A percentile compares a stretch with the other conserved stretches of the same genome.
Evolutionary conservation across 2,329 filamentous ascomycete genomes (phyloP).

Genomic region (Lachnellula hyalina): DNA sequence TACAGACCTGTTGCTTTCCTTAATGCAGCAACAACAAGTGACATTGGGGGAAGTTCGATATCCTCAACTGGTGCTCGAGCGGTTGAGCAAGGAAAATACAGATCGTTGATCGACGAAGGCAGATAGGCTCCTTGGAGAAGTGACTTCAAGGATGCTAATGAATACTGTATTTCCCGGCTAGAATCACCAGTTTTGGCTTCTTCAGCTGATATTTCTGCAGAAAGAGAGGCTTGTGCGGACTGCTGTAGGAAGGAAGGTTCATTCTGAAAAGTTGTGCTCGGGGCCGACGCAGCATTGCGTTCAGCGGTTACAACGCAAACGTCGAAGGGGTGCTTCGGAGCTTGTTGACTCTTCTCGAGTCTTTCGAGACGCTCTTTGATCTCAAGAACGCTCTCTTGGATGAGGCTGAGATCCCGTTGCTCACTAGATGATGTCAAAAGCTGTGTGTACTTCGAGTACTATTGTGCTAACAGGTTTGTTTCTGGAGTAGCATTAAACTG

Average conservation of each 20-base stretch:
- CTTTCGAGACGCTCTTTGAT: slow-evolving; percentile 9
- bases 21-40: slow-evolving; percentile 5
- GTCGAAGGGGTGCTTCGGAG: not conserved
- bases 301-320: not conserved
- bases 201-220: slow-evolving; percentile 10
- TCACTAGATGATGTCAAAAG: not conserved
- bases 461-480: not conserved
- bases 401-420: slow-evolving; percentile 6
- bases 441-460: not conserved
- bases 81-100: slow-evolving; percentile 7
- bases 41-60: slow-evolving; percentile 12
- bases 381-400: slow-evolving; percentile 9
- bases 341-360: not conserved
- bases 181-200: not conserved
- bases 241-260: slow-evolving; percentile 12
- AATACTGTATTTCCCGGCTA: slow-evolving; percentile 7
- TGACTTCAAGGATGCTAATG: slow-evolving; percentile 9
- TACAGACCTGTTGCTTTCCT: slow-evolving; percentile 5
- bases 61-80: not conserved
- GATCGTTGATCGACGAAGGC: slow-evolving; percentile 4
- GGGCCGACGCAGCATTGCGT: not conserved
- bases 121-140: slow-evolving; percentile 2
- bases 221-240: slow-evolving; percentile 9
- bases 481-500: not conserved
- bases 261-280: slow-evolving; percentile 6